Evolutionary conservation across 441 rosid species (phyloP).

Genomic region (Gossypium trilobum): DNA sequence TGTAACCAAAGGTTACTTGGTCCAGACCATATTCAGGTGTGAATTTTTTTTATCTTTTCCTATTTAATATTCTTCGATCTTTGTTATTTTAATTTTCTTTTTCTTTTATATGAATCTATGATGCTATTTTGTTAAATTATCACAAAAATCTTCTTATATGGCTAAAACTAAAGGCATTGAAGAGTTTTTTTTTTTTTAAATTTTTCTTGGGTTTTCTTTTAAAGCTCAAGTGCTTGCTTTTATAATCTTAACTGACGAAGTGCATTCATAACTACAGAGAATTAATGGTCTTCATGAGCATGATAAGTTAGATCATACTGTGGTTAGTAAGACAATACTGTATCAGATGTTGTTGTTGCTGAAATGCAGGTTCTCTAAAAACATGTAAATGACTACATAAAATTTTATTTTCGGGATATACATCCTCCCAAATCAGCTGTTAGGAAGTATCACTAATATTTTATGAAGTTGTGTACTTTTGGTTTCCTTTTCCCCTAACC

Average conservation of each 20-base stretch:
- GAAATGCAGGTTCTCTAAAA: not conserved
- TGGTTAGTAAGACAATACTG: not conserved
- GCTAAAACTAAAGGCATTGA: not conserved
- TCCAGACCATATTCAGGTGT: constrained; percentile 76
- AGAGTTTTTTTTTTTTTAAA: not conserved
- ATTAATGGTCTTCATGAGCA: not conserved
- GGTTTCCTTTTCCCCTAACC: not conserved
- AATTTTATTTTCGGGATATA: not conserved
- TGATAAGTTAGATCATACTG: not conserved
- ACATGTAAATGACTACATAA: not conserved
- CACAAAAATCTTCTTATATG: not conserved
- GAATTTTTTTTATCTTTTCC: not conserved
- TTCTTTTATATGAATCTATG: not conserved
- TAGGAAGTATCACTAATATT: not conserved
- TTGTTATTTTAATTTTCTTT: not conserved
- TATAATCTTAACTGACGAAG: not conserved
- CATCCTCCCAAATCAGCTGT: not conserved
- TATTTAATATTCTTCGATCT: not conserved
- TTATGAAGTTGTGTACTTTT: constrained; percentile 4
- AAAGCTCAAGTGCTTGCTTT: not conserved
- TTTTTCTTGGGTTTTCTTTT: not conserved
- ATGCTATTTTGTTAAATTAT: not conserved
- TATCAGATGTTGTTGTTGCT: not conserved
- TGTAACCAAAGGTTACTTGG: constrained; percentile 66
- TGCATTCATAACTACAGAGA: not conserved